phyloP scores from a whole-genome alignment of 108 stramenopile species.

The Nitzschia palea region DNA sequence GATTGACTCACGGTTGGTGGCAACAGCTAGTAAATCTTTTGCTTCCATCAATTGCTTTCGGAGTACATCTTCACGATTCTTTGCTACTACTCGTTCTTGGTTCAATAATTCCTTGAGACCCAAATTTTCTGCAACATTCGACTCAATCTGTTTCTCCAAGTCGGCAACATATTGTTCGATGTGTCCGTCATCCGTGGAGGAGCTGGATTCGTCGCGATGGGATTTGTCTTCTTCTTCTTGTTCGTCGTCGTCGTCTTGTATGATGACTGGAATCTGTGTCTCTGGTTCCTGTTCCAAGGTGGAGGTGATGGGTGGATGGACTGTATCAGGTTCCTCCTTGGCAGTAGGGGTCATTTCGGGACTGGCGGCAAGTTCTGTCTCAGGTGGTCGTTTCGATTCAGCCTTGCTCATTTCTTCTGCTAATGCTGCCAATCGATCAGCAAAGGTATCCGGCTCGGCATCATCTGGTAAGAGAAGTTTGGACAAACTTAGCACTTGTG shows the following conservation, averaged over 20 bases:
- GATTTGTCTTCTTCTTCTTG: neutral
- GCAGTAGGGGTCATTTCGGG: too few relatives aligned
- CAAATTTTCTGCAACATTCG: neutral
- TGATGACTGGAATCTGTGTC: too few relatives aligned
- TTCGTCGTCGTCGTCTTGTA: too few relatives aligned
- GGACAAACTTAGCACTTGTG: neutral
- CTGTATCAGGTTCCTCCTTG: too few relatives aligned
- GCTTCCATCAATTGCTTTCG: neutral
- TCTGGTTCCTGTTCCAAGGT: too few relatives aligned
- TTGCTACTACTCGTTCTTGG: neutral
- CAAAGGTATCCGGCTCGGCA: neutral
- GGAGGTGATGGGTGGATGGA: too few relatives aligned
- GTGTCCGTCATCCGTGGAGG: neutral
- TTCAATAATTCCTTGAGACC: neutral
- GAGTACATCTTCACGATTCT: constrained; percentile 2
- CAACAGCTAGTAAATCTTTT: neutral
- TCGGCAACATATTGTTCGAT: neutral
- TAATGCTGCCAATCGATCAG: neutral
- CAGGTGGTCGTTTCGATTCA: neutral
- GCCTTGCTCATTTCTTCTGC: neutral
- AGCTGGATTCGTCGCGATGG: neutral
- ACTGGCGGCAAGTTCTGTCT: neutral
- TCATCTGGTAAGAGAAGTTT: too few relatives aligned
- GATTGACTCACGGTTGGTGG: neutral
- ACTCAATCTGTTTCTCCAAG: constrained; percentile 1